Evolutionary conservation across 2,329 filamentous ascomycete species (phyloP), one percentile per base, ranked within the genome.

Genomic region (Clarireedia paspali): DNA sequence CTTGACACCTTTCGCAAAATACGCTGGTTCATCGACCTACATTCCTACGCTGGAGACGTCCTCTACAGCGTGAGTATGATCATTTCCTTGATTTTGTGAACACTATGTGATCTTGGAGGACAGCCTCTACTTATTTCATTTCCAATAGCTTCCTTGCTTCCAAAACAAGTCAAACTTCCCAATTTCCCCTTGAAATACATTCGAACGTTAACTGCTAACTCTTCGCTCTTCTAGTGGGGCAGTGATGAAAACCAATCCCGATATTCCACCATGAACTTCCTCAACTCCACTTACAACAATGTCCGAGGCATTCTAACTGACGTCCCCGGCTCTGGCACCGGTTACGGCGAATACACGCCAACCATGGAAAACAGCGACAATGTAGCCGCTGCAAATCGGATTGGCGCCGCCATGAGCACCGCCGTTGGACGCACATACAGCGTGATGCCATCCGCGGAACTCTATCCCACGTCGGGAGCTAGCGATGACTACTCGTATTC

Each of bases 11-110:
- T 76, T 67, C 66, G 70, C 48, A 74, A 74, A 46, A 68, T 83
- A 47, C 72, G 75, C 27, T 83, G 79, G 79, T 81, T 80, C 65
- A 69, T 82, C 57, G 81, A 84, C 60, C 71, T 83, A 46, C 81
- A 84, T 71, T 81, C 79, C 1, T 77, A 72, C 27, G 71, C 73
- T 0, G 78, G 77, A 2, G 70, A 75, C 34, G 70, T 84, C 17
- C 68, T 83, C 14, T 82, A 82, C 67, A 74, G 71, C 54, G 27
- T 30, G 27, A 30, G 27, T 30, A 30, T 30, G 10, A 7, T 30
- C 10, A 30, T 7, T 30, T 30, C 27, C 27, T 30, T 30, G 27
- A 30, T 30, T 30, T 10, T 30, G 27, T 10, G 10, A 20, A 30
- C 6, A 9, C 27, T 9, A 7, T 3, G 10, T 20, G 20, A 20